These are phyloP conservation scores for Inonotus hispidus DNA, from an alignment of 1,284 basidiomycete species.

Conservation along the genomic window DNA sequence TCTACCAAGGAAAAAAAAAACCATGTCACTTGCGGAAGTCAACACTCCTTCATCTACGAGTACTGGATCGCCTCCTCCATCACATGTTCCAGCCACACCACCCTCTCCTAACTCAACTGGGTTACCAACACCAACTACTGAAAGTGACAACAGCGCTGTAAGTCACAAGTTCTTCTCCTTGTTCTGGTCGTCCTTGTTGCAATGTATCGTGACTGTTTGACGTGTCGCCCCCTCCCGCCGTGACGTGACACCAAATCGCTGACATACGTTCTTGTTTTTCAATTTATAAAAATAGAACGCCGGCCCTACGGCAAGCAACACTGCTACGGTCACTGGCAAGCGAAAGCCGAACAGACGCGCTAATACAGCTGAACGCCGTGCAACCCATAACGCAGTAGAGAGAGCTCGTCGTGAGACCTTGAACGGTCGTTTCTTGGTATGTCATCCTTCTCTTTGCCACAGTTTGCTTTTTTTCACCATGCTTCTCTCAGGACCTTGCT, in stretches of 20 bases:
- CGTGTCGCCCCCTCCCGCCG: background rate
- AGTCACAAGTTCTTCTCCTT: background rate
- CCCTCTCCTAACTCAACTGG: slow-evolving; percentile 34
- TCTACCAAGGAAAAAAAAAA: background rate
- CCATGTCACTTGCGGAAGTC: slow-evolving; percentile 37
- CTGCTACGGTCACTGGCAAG: slow-evolving; percentile 39
- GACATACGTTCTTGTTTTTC: slow-evolving; percentile 12
- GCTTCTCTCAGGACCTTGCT: slow-evolving; percentile 66
- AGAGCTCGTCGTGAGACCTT: slow-evolving; percentile 86
- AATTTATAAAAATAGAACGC: slow-evolving; percentile 6
- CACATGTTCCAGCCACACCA: slow-evolving; percentile 41
- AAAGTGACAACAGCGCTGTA: slow-evolving; percentile 7
- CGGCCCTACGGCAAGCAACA: slow-evolving; percentile 25
- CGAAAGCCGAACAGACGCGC: slow-evolving; percentile 78
- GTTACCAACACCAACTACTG: slow-evolving; percentile 28
- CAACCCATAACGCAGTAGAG: slow-evolving; percentile 94
- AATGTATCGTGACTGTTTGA: no score
- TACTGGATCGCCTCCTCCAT: slow-evolving; percentile 32
- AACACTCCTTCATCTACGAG: slow-evolving; percentile 46
- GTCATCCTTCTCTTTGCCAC: slow-evolving; percentile 27
- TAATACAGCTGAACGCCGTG: slow-evolving; percentile 90
- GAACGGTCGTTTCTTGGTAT: slow-evolving; percentile 82
- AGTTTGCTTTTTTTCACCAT: background rate
- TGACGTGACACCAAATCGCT: no score
- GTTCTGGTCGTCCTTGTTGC: background rate